Evolutionary conservation across 2,329 filamentous ascomycete species (phyloP).

Genomic region (Microascus cirrosus): DNA sequence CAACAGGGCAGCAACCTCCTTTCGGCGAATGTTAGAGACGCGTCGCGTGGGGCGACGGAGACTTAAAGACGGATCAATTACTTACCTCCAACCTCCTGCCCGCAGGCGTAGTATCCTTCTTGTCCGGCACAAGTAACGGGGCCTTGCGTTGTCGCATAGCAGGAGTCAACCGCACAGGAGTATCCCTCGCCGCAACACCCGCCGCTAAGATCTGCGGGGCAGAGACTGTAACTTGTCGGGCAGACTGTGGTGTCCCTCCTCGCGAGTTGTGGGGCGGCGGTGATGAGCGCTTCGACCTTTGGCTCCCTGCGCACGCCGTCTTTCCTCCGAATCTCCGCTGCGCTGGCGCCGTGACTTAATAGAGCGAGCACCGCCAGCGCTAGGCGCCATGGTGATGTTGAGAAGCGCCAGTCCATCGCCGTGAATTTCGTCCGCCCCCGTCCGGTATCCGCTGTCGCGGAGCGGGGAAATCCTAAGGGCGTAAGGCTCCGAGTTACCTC

Average conservation of each 20-base stretch:
- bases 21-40: conserved; percentile 10
- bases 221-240: conserved; percentile 12
- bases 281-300: not conserved
- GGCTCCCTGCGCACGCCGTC: conserved; percentile 1
- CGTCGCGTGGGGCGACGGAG: not conserved
- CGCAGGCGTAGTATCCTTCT: conserved; percentile 28
- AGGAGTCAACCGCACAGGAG: conserved; percentile 33
- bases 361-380: not conserved
- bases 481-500: too few relatives aligned
- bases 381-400: not conserved
- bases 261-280: not conserved
- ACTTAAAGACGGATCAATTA: not conserved
- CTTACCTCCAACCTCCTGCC: conserved; percentile 21
- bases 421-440: not conserved
- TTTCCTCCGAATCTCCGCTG: conserved; percentile 2
- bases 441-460: conserved; percentile 8
- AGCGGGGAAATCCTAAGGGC: not conserved
- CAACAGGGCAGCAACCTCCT: conserved; percentile 33
- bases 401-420: not conserved
- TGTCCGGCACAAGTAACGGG: conserved; percentile 24
- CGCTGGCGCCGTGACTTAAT: not conserved
- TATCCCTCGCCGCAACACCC: conserved; percentile 38
- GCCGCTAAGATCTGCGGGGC: conserved; percentile 26
- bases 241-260: not conserved
- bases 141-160: conserved; percentile 32